Percentiles rank a stretch among this genome's conserved stretches.
phyloP scores from a whole-genome alignment of 441 rosid genomes.

The Adansonia madagascariensis region DNA sequence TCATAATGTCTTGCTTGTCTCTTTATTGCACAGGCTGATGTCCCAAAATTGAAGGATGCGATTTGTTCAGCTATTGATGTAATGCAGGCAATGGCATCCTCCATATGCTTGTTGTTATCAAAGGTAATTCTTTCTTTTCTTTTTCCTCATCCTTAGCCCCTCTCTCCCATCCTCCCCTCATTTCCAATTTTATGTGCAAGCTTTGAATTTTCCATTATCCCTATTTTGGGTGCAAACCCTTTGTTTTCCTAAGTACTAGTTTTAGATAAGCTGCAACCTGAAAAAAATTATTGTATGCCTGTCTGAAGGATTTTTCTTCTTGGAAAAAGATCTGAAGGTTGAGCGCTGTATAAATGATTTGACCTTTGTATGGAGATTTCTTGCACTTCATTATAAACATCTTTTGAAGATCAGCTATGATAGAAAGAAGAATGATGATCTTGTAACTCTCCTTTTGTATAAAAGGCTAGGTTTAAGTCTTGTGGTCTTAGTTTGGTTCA shows the following conservation, averaged over 20 bases:
- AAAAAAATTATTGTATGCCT: not conserved
- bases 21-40: conserved; percentile 61
- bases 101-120: conserved; percentile 61
- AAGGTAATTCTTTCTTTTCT: conserved; percentile 51
- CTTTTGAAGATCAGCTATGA: not conserved
- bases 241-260: conserved; percentile 2
- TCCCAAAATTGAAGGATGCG: conserved; percentile 72
- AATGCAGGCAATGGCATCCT: conserved; percentile 88
- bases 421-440: not conserved
- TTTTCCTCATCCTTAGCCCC: not conserved
- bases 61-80: conserved; percentile 83
- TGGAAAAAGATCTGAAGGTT: not conserved
- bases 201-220: not conserved
- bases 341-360: not conserved
- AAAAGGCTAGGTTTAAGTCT: not conserved
- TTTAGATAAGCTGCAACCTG: not conserved
- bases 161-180: not conserved
- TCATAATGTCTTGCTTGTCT: conserved; percentile 15
- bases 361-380: not conserved
- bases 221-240: not conserved
- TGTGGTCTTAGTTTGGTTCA: not conserved
- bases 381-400: not conserved
- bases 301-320: not conserved
- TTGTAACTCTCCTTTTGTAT: not conserved
- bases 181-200: not conserved